These are phyloP conservation scores for Ophiostoma angusticollis DNA, from an alignment of 2,329 filamentous ascomycete genomes.

Conservation along the genomic window DNA sequence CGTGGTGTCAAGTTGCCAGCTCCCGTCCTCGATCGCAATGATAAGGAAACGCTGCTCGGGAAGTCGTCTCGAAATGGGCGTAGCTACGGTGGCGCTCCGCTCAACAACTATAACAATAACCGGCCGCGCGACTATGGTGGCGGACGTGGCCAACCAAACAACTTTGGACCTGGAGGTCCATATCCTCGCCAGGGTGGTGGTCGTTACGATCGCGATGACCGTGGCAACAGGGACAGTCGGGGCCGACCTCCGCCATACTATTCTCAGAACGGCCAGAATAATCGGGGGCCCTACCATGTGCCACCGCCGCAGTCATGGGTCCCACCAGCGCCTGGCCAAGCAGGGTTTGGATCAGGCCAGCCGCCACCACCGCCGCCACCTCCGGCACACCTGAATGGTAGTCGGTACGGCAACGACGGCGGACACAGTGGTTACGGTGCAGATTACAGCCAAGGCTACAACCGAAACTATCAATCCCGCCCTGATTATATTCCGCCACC, in stretches of 20 bases:
- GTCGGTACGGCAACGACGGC: slow-evolving; percentile 9
- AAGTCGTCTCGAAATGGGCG: slow-evolving; percentile 55
- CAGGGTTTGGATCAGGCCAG: slow-evolving; percentile 29
- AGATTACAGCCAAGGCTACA: slow-evolving; percentile 1
- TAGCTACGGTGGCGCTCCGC: slow-evolving; percentile 44
- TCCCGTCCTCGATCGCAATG: slow-evolving; percentile 59
- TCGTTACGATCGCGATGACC: too few relatives aligned
- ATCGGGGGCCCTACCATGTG: slow-evolving; percentile 15
- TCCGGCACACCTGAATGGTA: slow-evolving; percentile 17
- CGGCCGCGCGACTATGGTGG: slow-evolving; percentile 2
- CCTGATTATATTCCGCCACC: slow-evolving; percentile 7
- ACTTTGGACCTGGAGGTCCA: slow-evolving; percentile 30
- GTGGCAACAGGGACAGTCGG: too few relatives aligned
- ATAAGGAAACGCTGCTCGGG: slow-evolving; percentile 59
- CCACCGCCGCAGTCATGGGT: slow-evolving; percentile 23
- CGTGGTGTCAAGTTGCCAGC: slow-evolving; percentile 64
- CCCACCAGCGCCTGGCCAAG: slow-evolving; percentile 32
- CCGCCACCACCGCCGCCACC: slow-evolving; percentile 36
- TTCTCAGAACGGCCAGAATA: slow-evolving; percentile 11
- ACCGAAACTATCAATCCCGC: slow-evolving; percentile 7
- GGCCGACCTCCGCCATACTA: slow-evolving; percentile 8
- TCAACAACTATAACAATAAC: slow-evolving; percentile 3
- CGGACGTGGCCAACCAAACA: slow-evolving; percentile 30
- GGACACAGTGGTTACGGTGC: neutral
- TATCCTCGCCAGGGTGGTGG: slow-evolving; percentile 13